phyloP scores from a whole-genome alignment of 2,329 filamentous ascomycete species.

The Cladosporium phlei region DNA sequence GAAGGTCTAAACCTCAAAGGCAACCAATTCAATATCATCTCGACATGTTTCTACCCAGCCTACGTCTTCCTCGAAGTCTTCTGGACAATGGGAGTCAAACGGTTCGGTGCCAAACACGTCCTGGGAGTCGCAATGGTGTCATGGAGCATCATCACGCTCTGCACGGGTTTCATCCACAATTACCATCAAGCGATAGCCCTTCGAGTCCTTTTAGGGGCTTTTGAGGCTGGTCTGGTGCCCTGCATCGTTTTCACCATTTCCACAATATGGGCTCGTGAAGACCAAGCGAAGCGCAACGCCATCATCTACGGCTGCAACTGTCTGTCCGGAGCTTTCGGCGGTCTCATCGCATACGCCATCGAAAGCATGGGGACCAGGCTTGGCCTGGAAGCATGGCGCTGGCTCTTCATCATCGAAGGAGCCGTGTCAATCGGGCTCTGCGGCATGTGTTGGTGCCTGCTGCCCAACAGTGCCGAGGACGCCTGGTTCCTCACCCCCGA shows the following conservation, averaged over 20 bases:
- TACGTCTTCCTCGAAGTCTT: conserved; percentile 20
- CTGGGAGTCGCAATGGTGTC: conserved; percentile 21
- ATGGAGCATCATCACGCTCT: conserved; percentile 27
- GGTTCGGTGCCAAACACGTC: conserved; percentile 21
- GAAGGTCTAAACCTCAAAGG: conserved; percentile 17
- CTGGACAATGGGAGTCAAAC: conserved; percentile 24
- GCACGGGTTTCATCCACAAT: conserved; percentile 30
- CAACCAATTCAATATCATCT: conserved; percentile 21
- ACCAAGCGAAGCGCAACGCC: conserved; percentile 28
- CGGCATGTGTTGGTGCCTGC: conserved; percentile 16
- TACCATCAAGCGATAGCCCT: conserved; percentile 27
- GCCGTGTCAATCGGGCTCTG: conserved; percentile 14
- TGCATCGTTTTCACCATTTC: conserved; percentile 27
- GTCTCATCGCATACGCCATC: conserved; percentile 27
- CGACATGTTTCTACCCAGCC: conserved; percentile 19
- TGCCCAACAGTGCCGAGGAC: conserved; percentile 24
- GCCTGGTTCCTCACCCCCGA: conserved; percentile 28
- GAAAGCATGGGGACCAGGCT: conserved; percentile 26
- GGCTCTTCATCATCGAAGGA: conserved; percentile 21
- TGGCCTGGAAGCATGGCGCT: conserved; percentile 23
- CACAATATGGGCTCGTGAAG: conserved; percentile 26
- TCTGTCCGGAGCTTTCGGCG: conserved; percentile 25
- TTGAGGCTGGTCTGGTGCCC: conserved; percentile 29
- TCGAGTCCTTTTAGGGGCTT: conserved; percentile 27
- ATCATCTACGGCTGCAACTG: conserved; percentile 24